These are phyloP conservation scores for Solanum pennellii DNA, from an alignment of 257 asterid species.

Conservation along the genomic window DNA sequence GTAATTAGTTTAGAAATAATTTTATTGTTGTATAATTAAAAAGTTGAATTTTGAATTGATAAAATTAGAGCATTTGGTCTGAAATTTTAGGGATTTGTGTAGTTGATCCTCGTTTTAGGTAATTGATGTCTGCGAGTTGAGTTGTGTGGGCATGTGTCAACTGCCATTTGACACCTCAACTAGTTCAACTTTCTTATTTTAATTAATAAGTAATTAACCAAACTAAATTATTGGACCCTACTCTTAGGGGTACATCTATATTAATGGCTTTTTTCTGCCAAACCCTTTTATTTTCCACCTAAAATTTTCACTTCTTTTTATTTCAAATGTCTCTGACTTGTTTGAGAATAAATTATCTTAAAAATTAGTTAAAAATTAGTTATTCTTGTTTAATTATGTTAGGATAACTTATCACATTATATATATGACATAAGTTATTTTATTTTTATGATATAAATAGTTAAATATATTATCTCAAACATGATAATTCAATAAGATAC, in stretches of 20 bases:
- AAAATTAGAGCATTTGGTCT: neutral
- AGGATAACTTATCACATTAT: too few relatives aligned
- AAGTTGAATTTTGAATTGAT: too few relatives aligned
- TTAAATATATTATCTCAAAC: too few relatives aligned
- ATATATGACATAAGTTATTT: too few relatives aligned
- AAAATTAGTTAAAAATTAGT: too few relatives aligned
- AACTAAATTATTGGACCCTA: neutral
- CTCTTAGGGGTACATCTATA: neutral
- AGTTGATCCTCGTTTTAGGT: neutral
- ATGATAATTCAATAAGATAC: too few relatives aligned
- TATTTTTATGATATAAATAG: too few relatives aligned
- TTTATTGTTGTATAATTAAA: too few relatives aligned
- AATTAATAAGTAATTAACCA: neutral
- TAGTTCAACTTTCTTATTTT: neutral
- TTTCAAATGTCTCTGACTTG: too few relatives aligned
- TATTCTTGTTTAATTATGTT: too few relatives aligned
- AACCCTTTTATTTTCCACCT: neutral
- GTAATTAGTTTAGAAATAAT: neutral
- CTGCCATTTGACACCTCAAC: slow-evolving; percentile 44
- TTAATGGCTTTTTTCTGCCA: neutral
- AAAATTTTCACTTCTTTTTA: neutral
- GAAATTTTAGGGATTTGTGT: neutral
- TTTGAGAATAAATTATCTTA: too few relatives aligned
- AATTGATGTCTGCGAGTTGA: neutral
- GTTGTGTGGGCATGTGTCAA: slow-evolving; percentile 28